These are phyloP conservation scores for Phanerochaete sordida DNA, from an alignment of 768 basidiomycete genomes.

Conservation along the genomic window DNA sequence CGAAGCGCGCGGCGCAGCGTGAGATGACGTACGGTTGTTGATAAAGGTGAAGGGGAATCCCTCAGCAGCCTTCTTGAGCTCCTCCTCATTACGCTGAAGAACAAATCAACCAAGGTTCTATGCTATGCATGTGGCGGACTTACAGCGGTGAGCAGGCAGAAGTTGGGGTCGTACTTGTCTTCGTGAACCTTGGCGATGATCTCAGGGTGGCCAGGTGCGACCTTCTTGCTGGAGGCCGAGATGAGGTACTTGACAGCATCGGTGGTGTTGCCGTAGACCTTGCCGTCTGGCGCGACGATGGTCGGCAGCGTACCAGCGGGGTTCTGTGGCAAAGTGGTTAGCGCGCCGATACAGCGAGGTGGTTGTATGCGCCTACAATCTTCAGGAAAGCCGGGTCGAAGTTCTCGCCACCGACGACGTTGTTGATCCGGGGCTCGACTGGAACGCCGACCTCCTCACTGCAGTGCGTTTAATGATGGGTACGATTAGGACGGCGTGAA, in stretches of 20 bases:
- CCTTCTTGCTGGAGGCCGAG: constrained; percentile 34
- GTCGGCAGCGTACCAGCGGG: constrained; percentile 42
- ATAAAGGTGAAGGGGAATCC: constrained; percentile 34
- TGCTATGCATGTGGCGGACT: constrained; percentile 9
- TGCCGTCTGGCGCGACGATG: constrained; percentile 30
- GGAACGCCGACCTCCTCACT: constrained; percentile 44
- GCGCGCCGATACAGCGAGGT: not conserved
- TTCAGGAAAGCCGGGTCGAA: constrained; percentile 43
- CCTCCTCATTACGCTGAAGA: constrained; percentile 41
- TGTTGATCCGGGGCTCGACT: constrained; percentile 33
- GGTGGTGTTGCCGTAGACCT: constrained; percentile 35
- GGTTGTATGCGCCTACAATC: constrained; percentile 26
- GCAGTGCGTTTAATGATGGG: not conserved
- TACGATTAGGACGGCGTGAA: not conserved
- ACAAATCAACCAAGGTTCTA: not conserved
- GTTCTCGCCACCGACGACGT: constrained; percentile 46
- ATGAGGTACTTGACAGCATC: constrained; percentile 41
- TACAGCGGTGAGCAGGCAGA: constrained; percentile 40
- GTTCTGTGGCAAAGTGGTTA: constrained; percentile 29
- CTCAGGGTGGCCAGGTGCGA: constrained; percentile 29
- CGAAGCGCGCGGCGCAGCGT: not conserved
- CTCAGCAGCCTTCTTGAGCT: constrained; percentile 35
- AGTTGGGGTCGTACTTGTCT: constrained; percentile 49
- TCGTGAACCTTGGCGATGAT: constrained; percentile 41
- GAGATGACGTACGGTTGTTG: constrained; percentile 34